A percentile compares a stretch with the other conserved stretches of the same genome.
Evolutionary conservation across 148 eudicot genomes (phyloP).

Genomic region (Rhododendron kiyosumense): DNA sequence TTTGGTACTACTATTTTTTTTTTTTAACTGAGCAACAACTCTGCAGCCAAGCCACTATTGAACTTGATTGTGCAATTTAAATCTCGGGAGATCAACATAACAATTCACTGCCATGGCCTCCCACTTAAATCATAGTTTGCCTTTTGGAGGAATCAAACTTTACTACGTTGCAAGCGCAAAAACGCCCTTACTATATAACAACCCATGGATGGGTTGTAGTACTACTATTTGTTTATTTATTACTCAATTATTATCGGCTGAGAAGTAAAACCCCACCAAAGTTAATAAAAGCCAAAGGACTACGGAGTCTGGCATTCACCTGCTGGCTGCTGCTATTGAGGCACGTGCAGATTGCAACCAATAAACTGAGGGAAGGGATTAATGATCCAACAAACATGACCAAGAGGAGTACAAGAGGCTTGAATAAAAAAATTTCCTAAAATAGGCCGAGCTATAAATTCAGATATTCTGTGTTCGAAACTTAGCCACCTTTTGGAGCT

Average conservation of each 20-base stretch:
- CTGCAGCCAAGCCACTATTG: too few relatives aligned
- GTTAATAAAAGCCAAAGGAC: background rate
- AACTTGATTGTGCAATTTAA: fast-evolving
- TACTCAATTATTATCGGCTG: background rate
- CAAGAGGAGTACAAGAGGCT: background rate
- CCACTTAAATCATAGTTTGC: too few relatives aligned
- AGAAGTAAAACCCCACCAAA: background rate
- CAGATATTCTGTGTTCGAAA: background rate
- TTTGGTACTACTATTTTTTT: too few relatives aligned
- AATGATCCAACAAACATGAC: background rate
- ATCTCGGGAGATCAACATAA: too few relatives aligned
- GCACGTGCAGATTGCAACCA: background rate
- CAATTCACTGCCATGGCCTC: too few relatives aligned
- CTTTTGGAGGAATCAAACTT: too few relatives aligned
- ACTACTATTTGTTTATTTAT: background rate
- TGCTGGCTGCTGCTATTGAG: background rate
- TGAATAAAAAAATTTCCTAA: background rate
- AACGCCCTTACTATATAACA: too few relatives aligned
- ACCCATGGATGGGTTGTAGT: background rate
- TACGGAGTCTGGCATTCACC: background rate
- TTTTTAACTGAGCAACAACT: fast-evolving
- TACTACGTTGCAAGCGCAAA: too few relatives aligned
- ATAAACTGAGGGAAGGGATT: background rate
- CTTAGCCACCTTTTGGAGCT: too few relatives aligned
- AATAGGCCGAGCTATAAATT: too few relatives aligned